Base-by-base conservation (phyloP, 2,329 filamentous ascomycete genomes). In the Graphiopsis chlorocephala region DNA sequence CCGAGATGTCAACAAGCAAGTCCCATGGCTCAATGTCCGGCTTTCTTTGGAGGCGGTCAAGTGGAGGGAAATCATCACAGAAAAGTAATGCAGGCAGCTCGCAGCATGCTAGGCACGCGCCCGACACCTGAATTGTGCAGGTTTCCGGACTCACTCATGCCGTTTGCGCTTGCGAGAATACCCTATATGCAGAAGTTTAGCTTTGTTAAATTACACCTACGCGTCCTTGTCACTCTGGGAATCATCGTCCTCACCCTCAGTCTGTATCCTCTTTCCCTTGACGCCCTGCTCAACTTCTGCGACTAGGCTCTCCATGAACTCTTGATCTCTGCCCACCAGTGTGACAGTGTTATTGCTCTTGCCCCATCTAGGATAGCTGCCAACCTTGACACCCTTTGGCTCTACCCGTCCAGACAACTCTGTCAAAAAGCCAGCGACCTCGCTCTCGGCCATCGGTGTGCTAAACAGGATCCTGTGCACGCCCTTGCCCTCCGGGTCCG, bases 281-380 rank as follows among this genome's bases (percentile, higher is more conserved):
- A 97, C 89, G 61, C 89, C 89, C 75, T 86, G 80, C 74, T 91
- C 86, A 3, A 97, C 91, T 75, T 97, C 92, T 0, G 84, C 79
- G 15, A 96, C 85, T 67, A 97, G 78, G 59, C 87, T 88, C 75
- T 97, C 92, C 74, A 98, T 85, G 71, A 86, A 94, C 26, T 85
- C 88, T 69, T 85, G 82, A 74, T 97, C 90, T 69, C 87, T 88
- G 17, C 83, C 87, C 17, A 97, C 93, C 61, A 99, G 81, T 12
- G 94, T 97, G 56, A 98, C 92, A 0, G 93, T 95, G 78, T 98
- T 98, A 68, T 84, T 84, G 72, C 87, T 87, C 83, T 92, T 94
- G 5, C 90, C 92, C 93, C 93, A 97, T 63, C 92, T 84, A 38
- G 95, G 95, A 78, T 99, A 98, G 78, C 92, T 96, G 55, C 95